Evolutionary conservation across 352 stramenopile species (phyloP).

Genomic region (Phytophthora sp.): DNA sequence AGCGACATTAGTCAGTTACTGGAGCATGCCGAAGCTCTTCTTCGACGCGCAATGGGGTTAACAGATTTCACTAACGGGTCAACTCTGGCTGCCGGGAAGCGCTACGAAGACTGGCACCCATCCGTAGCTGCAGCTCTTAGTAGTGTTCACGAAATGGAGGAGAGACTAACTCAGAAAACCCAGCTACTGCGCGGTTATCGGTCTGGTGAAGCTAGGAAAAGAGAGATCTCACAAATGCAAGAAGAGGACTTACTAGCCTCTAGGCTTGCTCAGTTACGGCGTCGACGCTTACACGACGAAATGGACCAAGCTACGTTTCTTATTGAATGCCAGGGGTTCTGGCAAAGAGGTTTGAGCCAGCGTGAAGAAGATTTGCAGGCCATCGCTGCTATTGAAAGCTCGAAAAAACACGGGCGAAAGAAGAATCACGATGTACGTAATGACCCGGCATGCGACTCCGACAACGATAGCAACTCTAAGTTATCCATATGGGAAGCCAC

Average conservation of each 20-base stretch:
- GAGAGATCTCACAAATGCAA: conserved; percentile 43
- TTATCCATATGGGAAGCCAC: conserved; percentile 76
- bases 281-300: conserved; percentile 20
- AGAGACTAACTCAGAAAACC: conserved; percentile 41
- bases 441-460: conserved; percentile 23
- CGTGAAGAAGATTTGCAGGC: conserved; percentile 34
- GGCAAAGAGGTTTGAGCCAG: conserved; percentile 46
- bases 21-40: conserved; percentile 27
- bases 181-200: conserved; percentile 42
- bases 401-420: conserved; percentile 12
- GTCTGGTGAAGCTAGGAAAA: conserved; percentile 27
- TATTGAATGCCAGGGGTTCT: conserved; percentile 44
- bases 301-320: conserved; percentile 33
- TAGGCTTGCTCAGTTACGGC: conserved; percentile 17
- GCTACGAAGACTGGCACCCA: conserved; percentile 60
- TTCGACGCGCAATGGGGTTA: conserved; percentile 50
- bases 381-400: background rate
- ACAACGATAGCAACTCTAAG: conserved; percentile 40
- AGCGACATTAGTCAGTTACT: conserved; percentile 48
- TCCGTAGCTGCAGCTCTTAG: conserved; percentile 34
- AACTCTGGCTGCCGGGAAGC: conserved; percentile 39
- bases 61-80: conserved; percentile 52
- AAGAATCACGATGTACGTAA: conserved; percentile 18
- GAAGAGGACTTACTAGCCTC: conserved; percentile 43
- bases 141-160: conserved; percentile 39